Evolutionary conservation across 345 rosid species (phyloP), one percentile per base, ranked within the genome.

Genomic region (Populus ilicifolia): DNA sequence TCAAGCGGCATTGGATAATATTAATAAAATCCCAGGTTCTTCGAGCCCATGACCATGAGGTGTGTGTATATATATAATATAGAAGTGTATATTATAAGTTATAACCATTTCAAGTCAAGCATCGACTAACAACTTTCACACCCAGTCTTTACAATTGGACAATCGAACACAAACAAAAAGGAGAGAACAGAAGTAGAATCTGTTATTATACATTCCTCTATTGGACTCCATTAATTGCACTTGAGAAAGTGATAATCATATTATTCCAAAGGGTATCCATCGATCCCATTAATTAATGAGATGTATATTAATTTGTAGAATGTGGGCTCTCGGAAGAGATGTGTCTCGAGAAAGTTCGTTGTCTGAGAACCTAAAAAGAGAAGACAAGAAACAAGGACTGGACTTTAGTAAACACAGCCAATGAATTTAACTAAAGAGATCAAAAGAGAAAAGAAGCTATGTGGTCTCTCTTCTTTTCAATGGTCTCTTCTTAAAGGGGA

Each of bases 91-190:
- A 33, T 33, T 33, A 33, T 41, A 41, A 29, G 10, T 66, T 64
- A 54, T 25, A 76, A 14, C 67, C 67, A 29, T 17, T 43, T 43
- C 36, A 43, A 78, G 81, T 78, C 76, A 71, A 72, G 83, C 75
- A 75, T 44, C 84, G 48, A 1, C 39, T 16, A 68, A 64, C 71
- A 77, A 81, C 85, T 86, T 83, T 75, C 84, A 80, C 38, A 56
- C 1, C 69, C 73, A 6, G 65, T 74, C 79, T 69, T 70, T 50
- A 4, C 6, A 43, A 54, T 30, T 65, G 59, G 62, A 64, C 62
- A 50, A 61, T 56, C 10, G 69, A 66, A 38, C n/a, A 71, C 48
- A 27, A 33, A 5, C 5, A 48, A 39, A 52, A 73, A 23, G 4
- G 5, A 9, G 43, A 54, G 27, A 23, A 43, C 2, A 43, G 12